phyloP scores from a whole-genome alignment of 257 asterid species.

The Przewalskia tangutica region DNA sequence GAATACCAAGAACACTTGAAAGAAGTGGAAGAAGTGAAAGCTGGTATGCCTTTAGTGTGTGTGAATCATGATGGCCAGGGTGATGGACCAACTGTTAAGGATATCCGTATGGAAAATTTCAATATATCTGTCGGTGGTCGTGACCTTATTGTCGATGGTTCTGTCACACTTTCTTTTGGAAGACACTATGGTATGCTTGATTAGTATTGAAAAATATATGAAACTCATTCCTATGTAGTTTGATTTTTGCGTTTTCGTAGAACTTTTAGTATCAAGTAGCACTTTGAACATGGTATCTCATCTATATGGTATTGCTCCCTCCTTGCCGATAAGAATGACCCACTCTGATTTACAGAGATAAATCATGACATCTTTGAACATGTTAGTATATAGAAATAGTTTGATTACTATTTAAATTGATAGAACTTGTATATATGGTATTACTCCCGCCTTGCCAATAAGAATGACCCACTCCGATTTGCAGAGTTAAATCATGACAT shows the following conservation, averaged over 20 bases:
- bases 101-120: constrained; percentile 89
- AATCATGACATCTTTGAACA: neutral
- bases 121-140: constrained; percentile 94
- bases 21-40: constrained; percentile 97
- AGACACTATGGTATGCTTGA: constrained; percentile 86
- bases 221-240: neutral
- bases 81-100: constrained; percentile 71
- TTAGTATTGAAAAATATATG: neutral
- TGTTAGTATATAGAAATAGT: neutral
- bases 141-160: constrained; percentile 87
- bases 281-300: neutral
- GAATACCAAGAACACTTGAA: constrained; percentile 69
- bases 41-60: constrained; percentile 82
- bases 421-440: neutral
- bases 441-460: neutral
- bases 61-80: constrained; percentile 57
- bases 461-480: neutral
- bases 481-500: neutral
- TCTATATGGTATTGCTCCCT: neutral
- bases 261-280: neutral
- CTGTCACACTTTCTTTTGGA: constrained; percentile 77
- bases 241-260: constrained; percentile 2
- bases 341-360: neutral
- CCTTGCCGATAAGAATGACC: neutral
- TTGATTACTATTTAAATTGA: neutral